Evolutionary conservation across 2,329 filamentous ascomycete species (phyloP).

Genomic region (Neofusicoccum cordaticola): DNA sequence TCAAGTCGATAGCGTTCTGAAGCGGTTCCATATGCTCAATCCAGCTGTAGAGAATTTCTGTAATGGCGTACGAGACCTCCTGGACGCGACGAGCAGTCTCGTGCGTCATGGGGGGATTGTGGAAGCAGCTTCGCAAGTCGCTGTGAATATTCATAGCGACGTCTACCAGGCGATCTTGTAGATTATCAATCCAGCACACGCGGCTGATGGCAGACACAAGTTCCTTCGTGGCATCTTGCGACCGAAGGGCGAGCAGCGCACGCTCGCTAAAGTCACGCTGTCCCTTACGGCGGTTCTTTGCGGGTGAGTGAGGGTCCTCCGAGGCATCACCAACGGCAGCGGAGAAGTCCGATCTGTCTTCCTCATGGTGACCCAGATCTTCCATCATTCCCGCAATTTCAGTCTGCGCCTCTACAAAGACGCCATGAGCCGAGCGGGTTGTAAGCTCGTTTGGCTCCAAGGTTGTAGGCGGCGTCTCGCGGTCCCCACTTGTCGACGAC

Average conservation of each 20-base stretch:
- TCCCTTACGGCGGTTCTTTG: neutral
- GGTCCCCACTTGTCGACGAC: neutral
- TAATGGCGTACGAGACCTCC: neutral
- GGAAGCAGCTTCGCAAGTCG: neutral
- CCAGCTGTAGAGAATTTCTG: neutral
- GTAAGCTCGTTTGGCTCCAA: neutral
- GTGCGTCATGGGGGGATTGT: neutral
- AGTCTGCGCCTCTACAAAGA: neutral
- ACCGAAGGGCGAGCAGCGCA: neutral
- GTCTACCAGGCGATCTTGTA: neutral
- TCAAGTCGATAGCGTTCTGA: neutral
- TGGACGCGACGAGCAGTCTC: neutral
- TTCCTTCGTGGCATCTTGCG: neutral
- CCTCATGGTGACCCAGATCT: neutral
- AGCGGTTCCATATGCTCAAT: neutral
- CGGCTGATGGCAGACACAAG: neutral
- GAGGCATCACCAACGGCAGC: neutral
- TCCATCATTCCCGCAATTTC: neutral
- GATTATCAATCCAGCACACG: neutral
- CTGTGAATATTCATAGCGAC: neutral
- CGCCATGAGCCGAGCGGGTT: neutral
- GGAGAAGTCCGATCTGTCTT: neutral
- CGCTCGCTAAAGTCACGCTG: neutral
- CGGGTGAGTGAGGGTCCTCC: neutral
- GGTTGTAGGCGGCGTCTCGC: neutral